phyloP scores from a whole-genome alignment of 768 basidiomycete genomes.

The Termitomyces heimii region DNA sequence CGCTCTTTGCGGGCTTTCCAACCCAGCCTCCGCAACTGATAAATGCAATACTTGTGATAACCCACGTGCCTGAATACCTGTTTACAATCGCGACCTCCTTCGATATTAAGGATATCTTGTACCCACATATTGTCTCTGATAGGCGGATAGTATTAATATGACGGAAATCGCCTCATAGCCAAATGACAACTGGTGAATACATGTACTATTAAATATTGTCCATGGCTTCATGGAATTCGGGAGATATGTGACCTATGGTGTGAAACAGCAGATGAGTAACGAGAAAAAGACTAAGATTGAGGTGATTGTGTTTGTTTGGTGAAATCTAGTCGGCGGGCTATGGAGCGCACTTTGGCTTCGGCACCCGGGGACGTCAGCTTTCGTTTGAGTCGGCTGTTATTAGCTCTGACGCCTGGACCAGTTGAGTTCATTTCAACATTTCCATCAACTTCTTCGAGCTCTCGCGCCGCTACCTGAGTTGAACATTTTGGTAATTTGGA shows the following conservation, averaged over 20 bases:
- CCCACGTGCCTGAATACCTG: conserved; percentile 19
- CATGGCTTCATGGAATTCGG: background rate
- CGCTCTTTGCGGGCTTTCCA: conserved; percentile 43
- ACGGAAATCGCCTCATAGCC: background rate
- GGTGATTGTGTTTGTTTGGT: conserved; percentile 35
- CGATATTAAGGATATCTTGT: background rate
- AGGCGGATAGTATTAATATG: background rate
- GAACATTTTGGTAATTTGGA: conserved; percentile 80
- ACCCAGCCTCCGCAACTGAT: conserved; percentile 32
- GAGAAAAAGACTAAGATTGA: conserved; percentile 18
- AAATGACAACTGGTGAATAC: background rate
- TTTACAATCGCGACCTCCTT: background rate
- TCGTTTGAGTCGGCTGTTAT: conserved; percentile 60
- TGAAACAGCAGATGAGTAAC: background rate
- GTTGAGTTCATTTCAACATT: conserved; percentile 51
- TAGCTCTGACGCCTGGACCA: conserved; percentile 48
- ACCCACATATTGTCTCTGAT: background rate
- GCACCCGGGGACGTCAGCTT: conserved; percentile 60
- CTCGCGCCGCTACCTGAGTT: conserved; percentile 36
- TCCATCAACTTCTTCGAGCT: conserved; percentile 75
- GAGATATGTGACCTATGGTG: background rate
- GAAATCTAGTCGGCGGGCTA: conserved; percentile 73
- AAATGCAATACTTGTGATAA: conserved; percentile 45
- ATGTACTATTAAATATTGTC: background rate
- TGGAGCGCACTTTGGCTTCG: conserved; percentile 42